These are phyloP conservation scores for Auricularia auricula-judae DNA, from an alignment of 768 basidiomycete genomes.

Conservation along the genomic window DNA sequence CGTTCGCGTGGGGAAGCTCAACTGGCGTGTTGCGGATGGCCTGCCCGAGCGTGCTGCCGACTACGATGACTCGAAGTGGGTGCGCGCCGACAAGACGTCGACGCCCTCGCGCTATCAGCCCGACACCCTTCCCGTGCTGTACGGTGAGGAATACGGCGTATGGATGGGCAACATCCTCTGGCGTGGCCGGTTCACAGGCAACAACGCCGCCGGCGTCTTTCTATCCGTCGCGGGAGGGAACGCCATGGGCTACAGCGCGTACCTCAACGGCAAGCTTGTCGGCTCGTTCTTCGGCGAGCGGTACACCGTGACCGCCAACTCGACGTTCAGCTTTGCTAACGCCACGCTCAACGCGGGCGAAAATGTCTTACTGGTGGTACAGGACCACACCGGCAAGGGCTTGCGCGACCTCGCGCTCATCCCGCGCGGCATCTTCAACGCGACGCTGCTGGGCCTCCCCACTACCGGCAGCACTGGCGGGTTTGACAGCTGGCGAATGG, in stretches of 20 bases:
- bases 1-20: neutral
- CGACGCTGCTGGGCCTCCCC: neutral
- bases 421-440: slow-evolving; percentile 1
- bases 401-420: neutral
- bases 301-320: slow-evolving; percentile 25
- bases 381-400: slow-evolving; percentile 17
- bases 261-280: slow-evolving; percentile 39
- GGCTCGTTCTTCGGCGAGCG: slow-evolving; percentile 23
- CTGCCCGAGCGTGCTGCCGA: neutral
- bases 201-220: slow-evolving; percentile 31
- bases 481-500: neutral
- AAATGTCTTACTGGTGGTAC: slow-evolving; percentile 40
- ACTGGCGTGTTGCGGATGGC: neutral
- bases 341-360: slow-evolving; percentile 25
- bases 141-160: slow-evolving; percentile 6
- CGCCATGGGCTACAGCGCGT: slow-evolving; percentile 40
- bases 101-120: neutral
- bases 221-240: slow-evolving; percentile 31
- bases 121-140: neutral
- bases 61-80: neutral
- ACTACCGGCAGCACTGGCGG: neutral
- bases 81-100: neutral
- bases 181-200: slow-evolving; percentile 39
- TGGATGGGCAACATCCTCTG: slow-evolving; percentile 27
- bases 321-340: slow-evolving; percentile 29